A percentile compares a stretch with the other conserved stretches of the same genome.
phyloP scores from a whole-genome alignment of 306 rosid genomes.

The Glycyrrhiza uralensis region DNA sequence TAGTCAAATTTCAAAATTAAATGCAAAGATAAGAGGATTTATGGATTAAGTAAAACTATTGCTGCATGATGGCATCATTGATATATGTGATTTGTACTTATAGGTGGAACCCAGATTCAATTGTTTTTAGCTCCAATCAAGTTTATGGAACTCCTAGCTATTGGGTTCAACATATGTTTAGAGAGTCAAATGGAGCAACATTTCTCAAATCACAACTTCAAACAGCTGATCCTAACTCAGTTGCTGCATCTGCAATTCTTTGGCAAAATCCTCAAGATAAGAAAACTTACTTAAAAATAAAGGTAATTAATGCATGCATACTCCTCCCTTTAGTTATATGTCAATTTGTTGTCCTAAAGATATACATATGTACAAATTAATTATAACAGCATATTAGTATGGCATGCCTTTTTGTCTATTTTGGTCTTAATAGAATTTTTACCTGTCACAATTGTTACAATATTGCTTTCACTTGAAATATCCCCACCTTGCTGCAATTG shows the following conservation, averaged over 20 bases:
- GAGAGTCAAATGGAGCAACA: conserved; percentile 74
- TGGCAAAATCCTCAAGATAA: conserved; percentile 37
- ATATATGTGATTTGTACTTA: conserved; percentile 8
- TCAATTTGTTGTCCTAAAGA: background rate
- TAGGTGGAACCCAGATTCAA: conserved; percentile 91
- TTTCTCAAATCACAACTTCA: conserved; percentile 50
- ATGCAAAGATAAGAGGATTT: background rate
- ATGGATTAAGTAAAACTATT: background rate
- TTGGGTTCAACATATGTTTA: conserved; percentile 65
- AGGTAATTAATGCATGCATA: conserved; percentile 54
- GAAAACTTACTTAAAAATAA: conserved; percentile 47
- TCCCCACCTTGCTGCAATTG: background rate
- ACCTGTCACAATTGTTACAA: background rate
- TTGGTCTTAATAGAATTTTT: background rate
- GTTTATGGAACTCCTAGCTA: conserved; percentile 88
- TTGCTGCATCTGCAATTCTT: conserved; percentile 66
- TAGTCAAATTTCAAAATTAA: background rate
- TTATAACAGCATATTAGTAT: background rate
- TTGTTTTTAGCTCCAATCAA: conserved; percentile 55
- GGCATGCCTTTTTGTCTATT: background rate
- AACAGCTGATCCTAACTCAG: conserved; percentile 24
- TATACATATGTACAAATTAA: background rate
- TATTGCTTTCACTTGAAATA: background rate
- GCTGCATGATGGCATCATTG: background rate
- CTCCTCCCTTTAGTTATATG: background rate